Conservation (phyloP, 306 rosid species). For the Lathyrus aphaca region DNA sequence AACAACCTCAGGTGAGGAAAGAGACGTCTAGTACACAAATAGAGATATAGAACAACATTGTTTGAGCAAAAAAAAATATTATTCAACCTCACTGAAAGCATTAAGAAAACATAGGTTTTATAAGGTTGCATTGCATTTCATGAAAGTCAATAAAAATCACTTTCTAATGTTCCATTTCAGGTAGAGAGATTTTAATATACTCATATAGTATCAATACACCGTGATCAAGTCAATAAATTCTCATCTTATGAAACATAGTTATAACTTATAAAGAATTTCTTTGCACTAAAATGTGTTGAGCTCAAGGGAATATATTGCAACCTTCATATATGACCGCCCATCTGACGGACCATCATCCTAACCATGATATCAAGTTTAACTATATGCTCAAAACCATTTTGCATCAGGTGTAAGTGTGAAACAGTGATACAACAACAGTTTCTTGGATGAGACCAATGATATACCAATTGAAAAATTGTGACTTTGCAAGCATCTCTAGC, state of each 20-base stretch:
- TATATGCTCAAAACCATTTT: conserved; percentile 26
- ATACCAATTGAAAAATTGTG: background rate
- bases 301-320: background rate
- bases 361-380: conserved; percentile 17
- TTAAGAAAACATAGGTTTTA: background rate
- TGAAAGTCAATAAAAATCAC: conserved; percentile 10
- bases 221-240: conserved; percentile 1
- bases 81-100: conserved; percentile 11
- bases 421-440: conserved; percentile 16
- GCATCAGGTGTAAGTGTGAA: background rate
- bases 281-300: conserved; percentile 1
- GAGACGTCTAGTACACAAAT: background rate
- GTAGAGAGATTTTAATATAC: conserved; percentile 6
- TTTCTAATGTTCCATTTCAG: conserved; percentile 8
- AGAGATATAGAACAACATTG: conserved; percentile 24
- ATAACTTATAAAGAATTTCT: background rate
- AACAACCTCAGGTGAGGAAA: conserved; percentile 9
- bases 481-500: conserved; percentile 23
- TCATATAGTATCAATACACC: conserved; percentile 5
- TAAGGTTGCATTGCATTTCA: background rate
- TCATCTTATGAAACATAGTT: conserved; percentile 5
- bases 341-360: background rate
- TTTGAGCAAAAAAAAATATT: background rate
- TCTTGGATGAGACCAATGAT: conserved; percentile 4
- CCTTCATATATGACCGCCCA: conserved; percentile 20